Percentiles rank a stretch among this genome's conserved stretches.
Conservation (phyloP, 176 grass and related monocot genomes). For the bread wheat (Triticum aestivum) region IWGSC_CS_RefSeq_v2.1 NC_057796.1:7806533-7807032, state of each 20-base stretch:
- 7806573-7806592: neutral
- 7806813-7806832: no score
- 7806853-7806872: no score
- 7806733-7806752: neutral
- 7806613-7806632: neutral
- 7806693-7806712: neutral
- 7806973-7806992: rapidly evolving
- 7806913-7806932: no score
- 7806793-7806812: neutral
- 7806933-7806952: no score
- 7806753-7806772: rapidly evolving
- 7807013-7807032: no score
- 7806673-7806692: neutral
- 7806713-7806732: neutral
- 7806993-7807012: no score
- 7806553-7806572: neutral
- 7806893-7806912: no score
- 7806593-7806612: neutral
- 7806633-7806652: neutral
- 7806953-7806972: neutral
- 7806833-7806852: no score
- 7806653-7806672: neutral
- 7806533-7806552: neutral
- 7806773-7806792: neutral
- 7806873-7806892: no score